phyloP scores from a whole-genome alignment of 208 protist genomes.

The Crithidia expoeki region DNA sequence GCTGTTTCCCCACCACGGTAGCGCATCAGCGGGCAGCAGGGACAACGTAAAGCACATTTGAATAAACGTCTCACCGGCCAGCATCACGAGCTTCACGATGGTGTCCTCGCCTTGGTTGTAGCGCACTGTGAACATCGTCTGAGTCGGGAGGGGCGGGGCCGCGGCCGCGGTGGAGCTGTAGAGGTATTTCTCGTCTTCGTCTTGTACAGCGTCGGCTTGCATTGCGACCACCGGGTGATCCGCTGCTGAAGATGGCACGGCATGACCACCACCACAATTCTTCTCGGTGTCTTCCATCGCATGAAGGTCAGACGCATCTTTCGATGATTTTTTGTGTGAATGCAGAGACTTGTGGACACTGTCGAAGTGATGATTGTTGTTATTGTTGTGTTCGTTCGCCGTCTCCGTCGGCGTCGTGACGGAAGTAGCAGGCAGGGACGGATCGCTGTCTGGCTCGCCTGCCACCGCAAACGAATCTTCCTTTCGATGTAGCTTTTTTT shows the following conservation, averaged over 20 bases:
- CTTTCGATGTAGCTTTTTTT: too few species aligned
- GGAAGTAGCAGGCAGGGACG: not conserved
- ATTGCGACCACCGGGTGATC: too few species aligned
- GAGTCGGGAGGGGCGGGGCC: conserved; percentile 23
- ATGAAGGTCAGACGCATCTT: not conserved
- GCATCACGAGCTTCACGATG: conserved; percentile 84
- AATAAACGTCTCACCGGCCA: conserved; percentile 60
- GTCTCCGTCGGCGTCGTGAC: conserved; percentile 3
- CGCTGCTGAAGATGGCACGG: too few species aligned
- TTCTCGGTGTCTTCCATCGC: not conserved
- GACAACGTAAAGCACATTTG: conserved; percentile 66
- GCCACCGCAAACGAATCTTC: not conserved
- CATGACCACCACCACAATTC: too few species aligned
- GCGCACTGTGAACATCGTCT: conserved; percentile 37
- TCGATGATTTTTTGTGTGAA: not conserved
- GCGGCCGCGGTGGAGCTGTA: conserved; percentile 3
- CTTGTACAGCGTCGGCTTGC: conserved; percentile 9
- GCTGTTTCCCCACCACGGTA: conserved; percentile 83
- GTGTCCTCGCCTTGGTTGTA: conserved; percentile 77
- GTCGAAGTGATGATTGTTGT: not conserved
- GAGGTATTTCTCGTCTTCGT: conserved; percentile 23
- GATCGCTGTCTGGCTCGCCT: conserved; percentile 2
- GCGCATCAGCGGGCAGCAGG: conserved; percentile 76
- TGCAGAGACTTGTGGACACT: not conserved
- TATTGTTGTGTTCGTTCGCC: not conserved